Evolutionary conservation across 352 stramenopile species (phyloP).

Genomic region (Pythium monospermum): DNA sequence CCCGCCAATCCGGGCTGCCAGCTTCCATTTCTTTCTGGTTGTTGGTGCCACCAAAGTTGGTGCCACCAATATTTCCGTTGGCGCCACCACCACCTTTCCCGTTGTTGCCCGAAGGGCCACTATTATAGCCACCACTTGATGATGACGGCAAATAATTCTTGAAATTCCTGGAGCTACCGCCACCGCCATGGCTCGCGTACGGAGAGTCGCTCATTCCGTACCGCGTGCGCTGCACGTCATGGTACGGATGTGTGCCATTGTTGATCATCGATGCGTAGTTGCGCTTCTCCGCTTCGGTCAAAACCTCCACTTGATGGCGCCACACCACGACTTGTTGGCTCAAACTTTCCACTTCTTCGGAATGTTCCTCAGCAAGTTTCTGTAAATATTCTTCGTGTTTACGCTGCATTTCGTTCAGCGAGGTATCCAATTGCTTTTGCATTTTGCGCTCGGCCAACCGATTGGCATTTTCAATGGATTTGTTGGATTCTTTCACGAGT

Average conservation of each 20-base stretch:
- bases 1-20: constrained; percentile 17
- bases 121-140: not conserved
- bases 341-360: constrained; percentile 75
- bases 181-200: constrained; percentile 10
- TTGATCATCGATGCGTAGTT: constrained; percentile 64
- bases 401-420: constrained; percentile 43
- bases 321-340: constrained; percentile 79
- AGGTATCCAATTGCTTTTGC: constrained; percentile 48
- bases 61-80: not conserved
- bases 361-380: constrained; percentile 75
- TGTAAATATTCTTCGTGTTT: constrained; percentile 76
- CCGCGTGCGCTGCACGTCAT: constrained; percentile 46
- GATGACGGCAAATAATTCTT: not conserved
- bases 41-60: not conserved
- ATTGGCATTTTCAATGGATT: constrained; percentile 68
- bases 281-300: constrained; percentile 77
- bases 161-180: not conserved
- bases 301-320: constrained; percentile 79
- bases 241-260: constrained; percentile 52
- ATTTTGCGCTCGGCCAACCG: constrained; percentile 43
- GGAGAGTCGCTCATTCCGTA: constrained; percentile 32
- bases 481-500: constrained; percentile 72
- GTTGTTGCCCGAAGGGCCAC: not conserved
- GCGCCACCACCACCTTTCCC: not conserved
- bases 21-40: constrained; percentile 16